Percentiles rank a stretch among this genome's conserved stretches.
Conservation (phyloP, 805 yeast species). For the Monosporozyma aerobia region DNA sequence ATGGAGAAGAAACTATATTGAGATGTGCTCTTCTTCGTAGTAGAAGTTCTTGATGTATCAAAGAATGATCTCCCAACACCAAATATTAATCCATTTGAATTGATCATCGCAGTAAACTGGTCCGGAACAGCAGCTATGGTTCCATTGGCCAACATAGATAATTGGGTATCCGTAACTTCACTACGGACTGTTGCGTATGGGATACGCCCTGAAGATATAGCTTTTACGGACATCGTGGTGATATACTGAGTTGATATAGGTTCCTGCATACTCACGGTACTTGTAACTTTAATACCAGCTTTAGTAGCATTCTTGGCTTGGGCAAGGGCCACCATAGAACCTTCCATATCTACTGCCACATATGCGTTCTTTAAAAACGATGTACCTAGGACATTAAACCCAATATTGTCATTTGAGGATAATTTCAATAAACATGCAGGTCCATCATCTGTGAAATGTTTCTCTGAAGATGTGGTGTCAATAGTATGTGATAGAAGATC, state of each 20-base stretch:
- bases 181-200: conserved; percentile 40
- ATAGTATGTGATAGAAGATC: conserved; percentile 37
- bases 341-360: conserved; percentile 57
- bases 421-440: conserved; percentile 49
- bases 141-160: conserved; percentile 2
- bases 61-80: conserved; percentile 25
- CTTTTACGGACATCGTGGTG: conserved; percentile 2
- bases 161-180: conserved; percentile 9
- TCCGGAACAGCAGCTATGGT: conserved; percentile 17
- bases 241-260: background rate
- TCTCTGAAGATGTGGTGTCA: conserved; percentile 26
- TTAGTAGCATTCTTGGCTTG: conserved; percentile 26
- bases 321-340: conserved; percentile 46
- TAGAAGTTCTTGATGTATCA: conserved; percentile 19
- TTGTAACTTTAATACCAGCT: background rate
- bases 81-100: conserved; percentile 27
- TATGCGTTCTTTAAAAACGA: conserved; percentile 46
- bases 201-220: conserved; percentile 37
- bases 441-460: conserved; percentile 45
- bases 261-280: background rate
- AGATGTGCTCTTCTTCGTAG: conserved; percentile 5
- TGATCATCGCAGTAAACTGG: conserved; percentile 23
- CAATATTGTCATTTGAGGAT: conserved; percentile 38
- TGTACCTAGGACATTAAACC: conserved; percentile 49
- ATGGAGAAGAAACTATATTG: conserved; percentile 1